A percentile compares a stretch with the other conserved stretches of the same genome.
Evolutionary conservation across 257 asterid species (phyloP).

Genomic region (Verbascum thapsus): DNA sequence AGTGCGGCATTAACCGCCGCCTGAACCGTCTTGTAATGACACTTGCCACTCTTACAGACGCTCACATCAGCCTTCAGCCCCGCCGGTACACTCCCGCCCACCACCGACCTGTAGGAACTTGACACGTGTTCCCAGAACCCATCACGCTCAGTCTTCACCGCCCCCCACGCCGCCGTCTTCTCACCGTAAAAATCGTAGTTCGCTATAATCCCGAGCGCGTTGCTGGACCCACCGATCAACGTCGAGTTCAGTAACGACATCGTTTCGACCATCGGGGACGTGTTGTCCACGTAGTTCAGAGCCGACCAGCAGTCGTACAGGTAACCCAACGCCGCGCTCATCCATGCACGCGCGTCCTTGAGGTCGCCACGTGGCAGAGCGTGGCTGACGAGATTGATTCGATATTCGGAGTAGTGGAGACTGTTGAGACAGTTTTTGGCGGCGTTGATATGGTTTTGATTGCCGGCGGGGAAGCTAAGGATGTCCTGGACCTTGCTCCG

Average conservation of each 20-base stretch:
- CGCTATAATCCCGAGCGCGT: conserved; percentile 50
- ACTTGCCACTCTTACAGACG: conserved; percentile 46
- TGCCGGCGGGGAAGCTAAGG: conserved; percentile 32
- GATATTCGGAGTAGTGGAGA: conserved; percentile 42
- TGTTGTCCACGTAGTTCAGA: conserved; percentile 53
- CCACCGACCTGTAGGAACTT: background rate
- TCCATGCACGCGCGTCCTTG: conserved; percentile 77
- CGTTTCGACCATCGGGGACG: conserved; percentile 44
- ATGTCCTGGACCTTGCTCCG: conserved; percentile 43
- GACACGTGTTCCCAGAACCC: conserved; percentile 62
- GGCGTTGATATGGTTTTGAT: conserved; percentile 50
- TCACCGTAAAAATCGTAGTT: conserved; percentile 50
- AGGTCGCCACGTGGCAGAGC: conserved; percentile 33
- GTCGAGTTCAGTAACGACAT: conserved; percentile 48
- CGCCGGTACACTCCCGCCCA: conserved; percentile 26
- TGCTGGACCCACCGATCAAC: conserved; percentile 40
- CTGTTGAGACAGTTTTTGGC: conserved; percentile 47
- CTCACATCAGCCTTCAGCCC: conserved; percentile 54
- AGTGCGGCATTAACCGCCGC: conserved; percentile 63
- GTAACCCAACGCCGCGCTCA: conserved; percentile 55
- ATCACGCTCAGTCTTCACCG: conserved; percentile 54
- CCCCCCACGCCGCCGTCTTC: conserved; percentile 49
- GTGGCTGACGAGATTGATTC: conserved; percentile 30
- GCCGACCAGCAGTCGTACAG: conserved; percentile 67
- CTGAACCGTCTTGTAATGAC: conserved; percentile 54